Conservation (phyloP, 371 early-diverging fungal species). For the Apophysomyces variabilis region DNA sequence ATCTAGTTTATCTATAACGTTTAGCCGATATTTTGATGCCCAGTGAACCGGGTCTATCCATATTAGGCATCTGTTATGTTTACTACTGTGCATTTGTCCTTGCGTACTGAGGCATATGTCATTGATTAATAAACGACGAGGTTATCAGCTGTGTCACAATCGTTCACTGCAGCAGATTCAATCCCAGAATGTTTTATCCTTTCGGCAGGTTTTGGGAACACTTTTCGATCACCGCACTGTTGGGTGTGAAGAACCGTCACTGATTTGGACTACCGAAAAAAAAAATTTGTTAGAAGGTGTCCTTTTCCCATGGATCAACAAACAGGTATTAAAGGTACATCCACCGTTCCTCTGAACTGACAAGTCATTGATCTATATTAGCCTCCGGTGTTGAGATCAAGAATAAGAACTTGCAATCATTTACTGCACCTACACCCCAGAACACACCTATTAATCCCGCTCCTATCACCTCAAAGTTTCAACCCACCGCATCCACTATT, state of each 20-base stretch:
- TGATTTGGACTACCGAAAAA: neutral
- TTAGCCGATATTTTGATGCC: no score
- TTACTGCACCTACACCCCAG: conserved; percentile 73
- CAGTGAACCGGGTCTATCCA: no score
- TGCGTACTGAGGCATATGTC: no score
- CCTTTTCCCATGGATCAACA: conserved; percentile 10
- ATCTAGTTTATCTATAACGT: no score
- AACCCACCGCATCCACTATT: conserved; percentile 48
- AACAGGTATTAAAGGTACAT: conserved; percentile 6
- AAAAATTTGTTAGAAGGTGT: neutral
- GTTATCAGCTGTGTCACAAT: no score
- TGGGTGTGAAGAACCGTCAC: neutral
- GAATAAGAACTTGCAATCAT: conserved; percentile 33
- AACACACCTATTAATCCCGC: conserved; percentile 75
- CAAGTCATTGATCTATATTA: neutral
- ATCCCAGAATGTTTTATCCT: no score
- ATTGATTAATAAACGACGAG: no score
- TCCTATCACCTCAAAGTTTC: conserved; percentile 60
- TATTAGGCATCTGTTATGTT: no score
- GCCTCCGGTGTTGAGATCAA: conserved; percentile 30
- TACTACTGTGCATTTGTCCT: no score
- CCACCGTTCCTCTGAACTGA: neutral
- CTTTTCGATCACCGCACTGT: neutral
- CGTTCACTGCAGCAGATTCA: no score
- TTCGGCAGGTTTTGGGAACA: no score